phyloP scores from a whole-genome alignment of 1,284 basidiomycete species.

The Porogramme epimiltina region DNA sequence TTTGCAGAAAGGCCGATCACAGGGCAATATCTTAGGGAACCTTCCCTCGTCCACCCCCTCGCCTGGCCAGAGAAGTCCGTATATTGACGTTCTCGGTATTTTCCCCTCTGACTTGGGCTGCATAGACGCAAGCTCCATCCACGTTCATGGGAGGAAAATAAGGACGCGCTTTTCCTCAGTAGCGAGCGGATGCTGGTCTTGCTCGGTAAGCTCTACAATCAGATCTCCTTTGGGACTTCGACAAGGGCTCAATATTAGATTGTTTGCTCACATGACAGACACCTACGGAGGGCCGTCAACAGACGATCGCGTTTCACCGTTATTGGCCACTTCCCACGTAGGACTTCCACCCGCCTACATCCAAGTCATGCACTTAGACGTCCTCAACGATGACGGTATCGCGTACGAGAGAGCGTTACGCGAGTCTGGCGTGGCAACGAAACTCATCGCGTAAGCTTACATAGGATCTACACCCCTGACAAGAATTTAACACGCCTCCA shows the following conservation, averaged over 20 bases:
- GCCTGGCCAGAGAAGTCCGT: background rate
- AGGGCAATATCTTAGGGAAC: slow-evolving; percentile 12
- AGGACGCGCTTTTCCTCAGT: background rate
- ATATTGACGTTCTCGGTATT: no score
- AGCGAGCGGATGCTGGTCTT: background rate
- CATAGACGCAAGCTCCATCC: no score
- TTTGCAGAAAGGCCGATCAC: slow-evolving; percentile 16
- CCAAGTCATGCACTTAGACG: slow-evolving; percentile 24
- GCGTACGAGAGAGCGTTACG: slow-evolving; percentile 24
- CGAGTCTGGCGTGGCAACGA: slow-evolving; percentile 21
- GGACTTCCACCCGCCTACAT: slow-evolving; percentile 24
- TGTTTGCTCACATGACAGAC: no score
- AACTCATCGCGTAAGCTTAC: slow-evolving; percentile 15
- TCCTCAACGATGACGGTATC: slow-evolving; percentile 26
- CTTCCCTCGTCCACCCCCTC: background rate
- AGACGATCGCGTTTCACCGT: slow-evolving; percentile 15
- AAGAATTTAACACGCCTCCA: background rate
- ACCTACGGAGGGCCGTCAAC: background rate
- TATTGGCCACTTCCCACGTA: slow-evolving; percentile 15
- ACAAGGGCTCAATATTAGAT: no score
- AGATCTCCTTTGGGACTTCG: no score
- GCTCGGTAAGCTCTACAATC: no score
- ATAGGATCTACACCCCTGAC: background rate
- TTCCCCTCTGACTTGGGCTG: no score
- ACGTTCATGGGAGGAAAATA: background rate